These are phyloP conservation scores for Tephrocybe sp. DNA, from an alignment of 768 basidiomycete genomes.

Conservation along the genomic window DNA sequence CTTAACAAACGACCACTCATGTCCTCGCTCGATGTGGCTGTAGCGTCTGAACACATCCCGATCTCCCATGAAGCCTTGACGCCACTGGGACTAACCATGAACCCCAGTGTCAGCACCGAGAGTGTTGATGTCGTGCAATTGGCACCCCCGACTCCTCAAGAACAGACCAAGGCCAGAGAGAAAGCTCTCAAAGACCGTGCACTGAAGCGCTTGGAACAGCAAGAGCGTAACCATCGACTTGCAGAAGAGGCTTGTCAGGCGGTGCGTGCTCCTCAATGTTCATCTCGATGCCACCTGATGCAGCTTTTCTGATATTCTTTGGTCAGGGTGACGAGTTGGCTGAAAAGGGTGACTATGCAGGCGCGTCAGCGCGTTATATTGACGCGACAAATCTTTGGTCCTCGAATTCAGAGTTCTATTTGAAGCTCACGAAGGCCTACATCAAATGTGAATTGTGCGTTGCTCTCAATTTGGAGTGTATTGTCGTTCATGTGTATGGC, in stretches of 20 bases:
- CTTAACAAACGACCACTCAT: too few species aligned
- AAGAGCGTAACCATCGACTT: conserved; percentile 16
- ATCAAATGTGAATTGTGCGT: conserved; percentile 17
- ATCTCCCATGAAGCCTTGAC: too few species aligned
- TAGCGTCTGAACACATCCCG: too few species aligned
- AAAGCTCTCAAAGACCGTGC: conserved; percentile 13
- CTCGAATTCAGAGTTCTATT: conserved; percentile 19
- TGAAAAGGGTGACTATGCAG: conserved; percentile 29
- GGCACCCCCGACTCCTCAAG: conserved; percentile 8
- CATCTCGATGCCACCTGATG: too few species aligned
- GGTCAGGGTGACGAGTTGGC: conserved; percentile 34
- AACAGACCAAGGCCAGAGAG: conserved; percentile 11
- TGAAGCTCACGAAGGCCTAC: conserved; percentile 18
- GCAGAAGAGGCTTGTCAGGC: conserved; percentile 18
- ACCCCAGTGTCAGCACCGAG: conserved; percentile 7
- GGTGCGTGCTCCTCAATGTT: conserved; percentile 5
- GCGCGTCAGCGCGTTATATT: conserved; percentile 31
- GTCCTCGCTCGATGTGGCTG: too few species aligned
- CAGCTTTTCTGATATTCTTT: conserved; percentile 3
- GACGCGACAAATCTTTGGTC: conserved; percentile 28
- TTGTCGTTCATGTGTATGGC: not conserved
- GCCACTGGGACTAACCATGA: not conserved
- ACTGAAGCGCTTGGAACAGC: conserved; percentile 15
- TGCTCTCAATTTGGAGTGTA: not conserved
- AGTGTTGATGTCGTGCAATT: conserved; percentile 14